Conservation (phyloP, 1,284 basidiomycete genomes). For the Ustilago nuda region DNA sequence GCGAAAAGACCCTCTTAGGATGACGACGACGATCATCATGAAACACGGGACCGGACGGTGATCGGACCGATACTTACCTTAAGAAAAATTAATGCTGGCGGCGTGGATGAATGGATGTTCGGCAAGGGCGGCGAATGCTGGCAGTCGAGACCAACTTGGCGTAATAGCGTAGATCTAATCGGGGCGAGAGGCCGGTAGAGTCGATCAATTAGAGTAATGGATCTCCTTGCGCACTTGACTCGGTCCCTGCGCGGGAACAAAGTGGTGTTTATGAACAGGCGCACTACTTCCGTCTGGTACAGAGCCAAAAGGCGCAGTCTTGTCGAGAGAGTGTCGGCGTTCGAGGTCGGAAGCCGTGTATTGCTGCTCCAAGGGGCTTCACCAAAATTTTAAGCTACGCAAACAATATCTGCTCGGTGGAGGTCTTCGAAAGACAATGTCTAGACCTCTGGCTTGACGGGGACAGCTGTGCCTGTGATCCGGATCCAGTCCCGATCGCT, state of each 20-base stretch:
- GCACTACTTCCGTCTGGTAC: not conserved
- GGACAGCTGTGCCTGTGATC: not conserved
- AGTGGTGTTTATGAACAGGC: not conserved
- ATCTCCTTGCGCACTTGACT: not conserved
- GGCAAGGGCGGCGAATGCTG: not conserved
- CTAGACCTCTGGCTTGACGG: not conserved
- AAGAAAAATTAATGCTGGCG: constrained; percentile 1
- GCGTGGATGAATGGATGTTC: not conserved
- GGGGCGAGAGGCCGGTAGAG: not conserved
- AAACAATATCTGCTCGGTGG: constrained; percentile 20
- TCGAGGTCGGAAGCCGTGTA: constrained; percentile 1
- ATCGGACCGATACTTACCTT: constrained; percentile 1
- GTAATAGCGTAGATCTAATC: not conserved
- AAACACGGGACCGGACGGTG: constrained; percentile 3
- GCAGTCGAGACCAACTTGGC: not conserved
- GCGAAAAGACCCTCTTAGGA: not conserved
- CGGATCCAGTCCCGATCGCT: constrained; percentile 9
- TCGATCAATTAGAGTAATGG: not conserved
- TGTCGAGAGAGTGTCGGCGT: not conserved
- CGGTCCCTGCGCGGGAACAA: not conserved
- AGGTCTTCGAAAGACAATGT: constrained; percentile 1
- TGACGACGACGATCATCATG: not conserved
- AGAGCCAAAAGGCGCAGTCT: constrained; percentile 5
- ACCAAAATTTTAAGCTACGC: constrained; percentile 21
- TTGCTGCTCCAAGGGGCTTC: constrained; percentile 28